Percentiles rank a stretch among this genome's conserved stretches.
Conservation (phyloP, 2,329 filamentous ascomycete species). For the Shiraia sp. region DNA sequence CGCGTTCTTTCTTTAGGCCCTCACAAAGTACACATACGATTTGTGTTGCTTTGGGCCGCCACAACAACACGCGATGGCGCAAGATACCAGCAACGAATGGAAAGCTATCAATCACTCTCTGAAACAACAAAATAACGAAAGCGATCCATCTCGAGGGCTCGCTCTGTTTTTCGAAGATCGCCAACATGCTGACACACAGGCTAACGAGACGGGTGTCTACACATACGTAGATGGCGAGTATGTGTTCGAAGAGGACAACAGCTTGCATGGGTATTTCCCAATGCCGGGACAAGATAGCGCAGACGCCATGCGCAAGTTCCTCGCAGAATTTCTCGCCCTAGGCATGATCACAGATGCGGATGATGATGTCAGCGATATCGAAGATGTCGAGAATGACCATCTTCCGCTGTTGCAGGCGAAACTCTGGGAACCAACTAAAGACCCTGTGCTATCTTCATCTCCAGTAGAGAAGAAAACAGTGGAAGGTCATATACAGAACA, state of each 20-base stretch:
- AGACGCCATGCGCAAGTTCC: constrained; percentile 3
- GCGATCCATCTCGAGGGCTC: too few species aligned
- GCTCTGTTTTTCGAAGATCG: not conserved
- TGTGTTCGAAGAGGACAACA: constrained; percentile 21
- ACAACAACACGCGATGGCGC: too few species aligned
- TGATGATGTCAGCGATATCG: constrained; percentile 1
- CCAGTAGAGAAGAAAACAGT: too few species aligned
- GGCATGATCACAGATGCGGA: constrained; percentile 8
- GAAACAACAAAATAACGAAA: too few species aligned
- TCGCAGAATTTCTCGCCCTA: constrained; percentile 1
- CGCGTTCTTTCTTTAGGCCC: too few species aligned
- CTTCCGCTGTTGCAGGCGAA: constrained; percentile 9
- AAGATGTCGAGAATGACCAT: constrained; percentile 1
- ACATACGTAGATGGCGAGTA: constrained; percentile 6
- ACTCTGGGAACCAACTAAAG: constrained; percentile 9
- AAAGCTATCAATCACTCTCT: too few species aligned
- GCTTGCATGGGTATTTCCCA: not conserved
- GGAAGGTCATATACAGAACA: too few species aligned
- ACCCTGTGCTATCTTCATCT: not conserved
- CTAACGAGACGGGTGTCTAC: not conserved
- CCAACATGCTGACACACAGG: not conserved
- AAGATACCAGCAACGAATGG: too few species aligned
- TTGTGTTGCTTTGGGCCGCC: too few species aligned
- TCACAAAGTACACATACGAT: too few species aligned
- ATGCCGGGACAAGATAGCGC: constrained; percentile 5